These are phyloP conservation scores for Eucalyptus sideroxylon DNA, from an alignment of 345 rosid genomes.

Conservation along the genomic window DNA sequence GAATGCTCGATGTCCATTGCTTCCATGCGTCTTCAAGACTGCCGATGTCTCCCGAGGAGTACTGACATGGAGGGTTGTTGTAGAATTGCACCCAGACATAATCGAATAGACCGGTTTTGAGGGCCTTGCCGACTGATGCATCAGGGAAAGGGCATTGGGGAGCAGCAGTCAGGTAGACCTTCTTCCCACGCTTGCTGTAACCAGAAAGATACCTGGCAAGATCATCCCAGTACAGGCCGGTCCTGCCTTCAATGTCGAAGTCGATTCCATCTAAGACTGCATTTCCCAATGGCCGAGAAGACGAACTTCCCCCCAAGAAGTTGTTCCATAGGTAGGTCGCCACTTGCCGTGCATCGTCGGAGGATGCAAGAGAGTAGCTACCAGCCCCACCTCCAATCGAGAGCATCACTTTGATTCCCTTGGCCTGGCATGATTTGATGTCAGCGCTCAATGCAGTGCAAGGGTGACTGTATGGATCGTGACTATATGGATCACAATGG, in stretches of 20 bases:
- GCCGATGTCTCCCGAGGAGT: slow-evolving; percentile 8
- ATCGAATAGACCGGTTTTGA: slow-evolving; percentile 38
- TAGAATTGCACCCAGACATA: slow-evolving; percentile 55
- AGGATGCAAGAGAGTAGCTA: slow-evolving; percentile 29
- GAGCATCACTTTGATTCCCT: slow-evolving; percentile 46
- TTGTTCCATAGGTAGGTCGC: slow-evolving; percentile 6
- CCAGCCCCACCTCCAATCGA: slow-evolving; percentile 48
- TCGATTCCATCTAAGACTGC: slow-evolving; percentile 50
- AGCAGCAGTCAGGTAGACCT: slow-evolving; percentile 49
- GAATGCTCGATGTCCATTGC: slow-evolving; percentile 33
- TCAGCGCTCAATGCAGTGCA: slow-evolving; percentile 18
- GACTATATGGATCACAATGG: slow-evolving; percentile 12
- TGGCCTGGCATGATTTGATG: slow-evolving; percentile 26
- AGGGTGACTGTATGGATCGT: slow-evolving; percentile 23
- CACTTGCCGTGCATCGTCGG: slow-evolving; percentile 27
- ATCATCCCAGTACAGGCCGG: slow-evolving; percentile 22
- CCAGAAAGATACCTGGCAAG: slow-evolving; percentile 23
- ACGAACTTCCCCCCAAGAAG: background rate
- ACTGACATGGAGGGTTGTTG: slow-evolving; percentile 51
- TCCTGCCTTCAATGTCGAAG: slow-evolving; percentile 36
- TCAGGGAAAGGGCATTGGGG: slow-evolving; percentile 69
- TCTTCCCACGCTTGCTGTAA: slow-evolving; percentile 14
- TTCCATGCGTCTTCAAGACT: slow-evolving; percentile 37
- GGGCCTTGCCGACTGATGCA: slow-evolving; percentile 20
- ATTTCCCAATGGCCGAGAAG: slow-evolving; percentile 33